phyloP scores from a whole-genome alignment of 2,329 filamentous ascomycete genomes.

The Alternaria brassicicola region DNA sequence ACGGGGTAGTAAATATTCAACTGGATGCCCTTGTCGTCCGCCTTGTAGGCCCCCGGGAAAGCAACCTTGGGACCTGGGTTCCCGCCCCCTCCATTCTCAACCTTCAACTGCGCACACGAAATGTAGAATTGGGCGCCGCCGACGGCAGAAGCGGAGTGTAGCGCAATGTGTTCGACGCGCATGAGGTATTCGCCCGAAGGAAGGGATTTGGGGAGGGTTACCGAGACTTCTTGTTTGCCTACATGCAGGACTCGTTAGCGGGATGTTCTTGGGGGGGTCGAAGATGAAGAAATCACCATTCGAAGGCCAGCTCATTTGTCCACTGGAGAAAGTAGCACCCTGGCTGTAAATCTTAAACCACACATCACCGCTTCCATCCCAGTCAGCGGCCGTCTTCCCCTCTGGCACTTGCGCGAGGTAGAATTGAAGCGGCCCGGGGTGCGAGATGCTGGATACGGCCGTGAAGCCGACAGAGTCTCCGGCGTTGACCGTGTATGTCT shows the following conservation, averaged over 20 bases:
- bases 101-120: constrained; percentile 54
- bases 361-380: constrained; percentile 43
- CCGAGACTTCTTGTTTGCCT: constrained; percentile 31
- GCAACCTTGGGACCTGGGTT: constrained; percentile 44
- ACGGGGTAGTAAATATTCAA: constrained; percentile 39
- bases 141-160: constrained; percentile 47
- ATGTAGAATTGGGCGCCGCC: constrained; percentile 53
- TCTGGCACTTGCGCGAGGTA: constrained; percentile 48
- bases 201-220: constrained; percentile 49
- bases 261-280: background rate
- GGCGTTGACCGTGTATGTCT: constrained; percentile 34
- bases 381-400: constrained; percentile 34
- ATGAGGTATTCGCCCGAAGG: constrained; percentile 56
- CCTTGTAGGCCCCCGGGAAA: constrained; percentile 50
- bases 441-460: constrained; percentile 38
- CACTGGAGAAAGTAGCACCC: constrained; percentile 24
- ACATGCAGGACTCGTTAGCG: background rate
- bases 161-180: constrained; percentile 55
- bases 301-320: constrained; percentile 35
- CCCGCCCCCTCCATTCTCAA: constrained; percentile 47
- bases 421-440: constrained; percentile 47
- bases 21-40: constrained; percentile 31
- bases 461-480: constrained; percentile 44
- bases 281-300: constrained; percentile 15
- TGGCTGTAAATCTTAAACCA: constrained; percentile 48